These are phyloP conservation scores for Acacia crassicarpa DNA, from an alignment of 306 rosid species.

Conservation along the genomic window DNA sequence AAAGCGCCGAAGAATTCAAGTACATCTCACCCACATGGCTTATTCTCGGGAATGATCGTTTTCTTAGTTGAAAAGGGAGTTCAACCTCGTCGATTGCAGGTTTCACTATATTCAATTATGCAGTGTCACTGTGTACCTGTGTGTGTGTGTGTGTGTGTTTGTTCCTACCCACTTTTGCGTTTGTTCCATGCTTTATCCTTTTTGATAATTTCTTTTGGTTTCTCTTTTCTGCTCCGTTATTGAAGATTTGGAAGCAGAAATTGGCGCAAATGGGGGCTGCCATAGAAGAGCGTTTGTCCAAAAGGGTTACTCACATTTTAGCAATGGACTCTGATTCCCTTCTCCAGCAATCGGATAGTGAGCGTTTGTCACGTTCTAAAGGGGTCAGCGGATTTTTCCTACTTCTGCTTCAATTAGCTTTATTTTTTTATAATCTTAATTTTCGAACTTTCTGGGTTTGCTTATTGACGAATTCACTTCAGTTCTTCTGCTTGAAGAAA, in stretches of 20 bases:
- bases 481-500: slow-evolving; percentile 2
- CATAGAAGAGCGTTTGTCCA: slow-evolving; percentile 56
- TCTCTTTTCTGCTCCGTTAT: background rate
- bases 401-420: background rate
- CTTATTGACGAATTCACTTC: background rate
- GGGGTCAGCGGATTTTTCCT: slow-evolving; percentile 50
- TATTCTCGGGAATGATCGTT: slow-evolving; percentile 66
- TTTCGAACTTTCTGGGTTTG: background rate
- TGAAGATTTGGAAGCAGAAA: slow-evolving; percentile 90
- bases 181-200: background rate
- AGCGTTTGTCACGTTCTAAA: slow-evolving; percentile 63
- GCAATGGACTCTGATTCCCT: slow-evolving; percentile 56
- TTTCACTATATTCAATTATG: background rate
- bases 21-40: slow-evolving; percentile 49
- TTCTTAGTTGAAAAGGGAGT: slow-evolving; percentile 67
- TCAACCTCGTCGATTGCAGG: slow-evolving; percentile 81
- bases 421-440: background rate
- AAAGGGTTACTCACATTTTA: slow-evolving; percentile 72
- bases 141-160: background rate
- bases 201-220: background rate
- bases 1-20: slow-evolving; percentile 43
- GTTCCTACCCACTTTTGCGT: background rate
- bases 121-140: background rate
- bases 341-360: slow-evolving; percentile 45
- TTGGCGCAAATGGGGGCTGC: slow-evolving; percentile 78